A percentile compares a stretch with the other conserved stretches of the same genome.
Evolutionary conservation across 345 rosid genomes (phyloP).

Genomic region (Salix udensis): DNA sequence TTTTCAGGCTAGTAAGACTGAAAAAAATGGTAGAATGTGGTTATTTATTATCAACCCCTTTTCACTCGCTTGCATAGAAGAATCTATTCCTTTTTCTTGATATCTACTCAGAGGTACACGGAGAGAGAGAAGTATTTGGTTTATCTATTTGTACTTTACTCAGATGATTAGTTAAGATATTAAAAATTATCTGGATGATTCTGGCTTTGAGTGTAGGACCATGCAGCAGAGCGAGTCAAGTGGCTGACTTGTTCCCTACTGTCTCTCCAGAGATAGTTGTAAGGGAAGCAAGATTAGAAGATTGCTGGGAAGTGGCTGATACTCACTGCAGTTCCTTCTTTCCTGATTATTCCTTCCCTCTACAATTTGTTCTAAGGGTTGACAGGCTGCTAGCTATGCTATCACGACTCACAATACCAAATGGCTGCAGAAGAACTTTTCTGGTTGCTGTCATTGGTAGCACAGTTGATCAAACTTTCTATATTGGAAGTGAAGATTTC

Average conservation of each 20-base stretch:
- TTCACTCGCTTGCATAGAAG: neutral
- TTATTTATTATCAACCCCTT: neutral
- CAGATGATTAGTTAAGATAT: too few relatives aligned
- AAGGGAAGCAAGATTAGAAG: conserved; percentile 89
- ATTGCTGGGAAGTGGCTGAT: conserved; percentile 97
- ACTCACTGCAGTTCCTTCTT: conserved; percentile 91
- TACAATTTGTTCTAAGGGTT: conserved; percentile 68
- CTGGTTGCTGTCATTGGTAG: conserved; percentile 78
- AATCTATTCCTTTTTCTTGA: too few relatives aligned
- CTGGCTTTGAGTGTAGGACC: conserved; percentile 34
- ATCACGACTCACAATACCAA: conserved; percentile 64
- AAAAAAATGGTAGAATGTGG: neutral
- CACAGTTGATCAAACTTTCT: conserved; percentile 43
- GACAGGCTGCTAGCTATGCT: conserved; percentile 78
- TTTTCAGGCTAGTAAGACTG: neutral
- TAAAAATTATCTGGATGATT: neutral
- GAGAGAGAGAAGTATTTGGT: too few relatives aligned
- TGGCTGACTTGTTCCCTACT: conserved; percentile 61
- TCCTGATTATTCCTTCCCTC: conserved; percentile 80
- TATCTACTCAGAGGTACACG: too few relatives aligned
- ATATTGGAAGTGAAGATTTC: conserved; percentile 61
- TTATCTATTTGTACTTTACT: too few relatives aligned
- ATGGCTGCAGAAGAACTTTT: conserved; percentile 66
- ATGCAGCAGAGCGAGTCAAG: conserved; percentile 79
- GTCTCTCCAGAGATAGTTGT: conserved; percentile 78